Base-by-base conservation (phyloP, 371 early-diverging fungal genomes). In the Catenaria anguillulae region DNA sequence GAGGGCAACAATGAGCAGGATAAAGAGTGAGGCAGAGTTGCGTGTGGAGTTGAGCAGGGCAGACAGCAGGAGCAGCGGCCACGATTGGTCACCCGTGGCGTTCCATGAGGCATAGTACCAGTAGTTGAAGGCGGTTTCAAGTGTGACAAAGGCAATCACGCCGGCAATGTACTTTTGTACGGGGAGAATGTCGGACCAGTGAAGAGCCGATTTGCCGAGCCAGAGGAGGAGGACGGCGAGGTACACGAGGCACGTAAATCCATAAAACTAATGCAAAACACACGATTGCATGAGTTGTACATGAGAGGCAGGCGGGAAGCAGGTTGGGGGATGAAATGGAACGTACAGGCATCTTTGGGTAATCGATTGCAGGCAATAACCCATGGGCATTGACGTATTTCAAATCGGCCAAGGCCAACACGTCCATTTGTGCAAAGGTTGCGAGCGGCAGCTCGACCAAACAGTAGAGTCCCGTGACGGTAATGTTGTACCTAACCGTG, bases 1-100 rank as follows among this genome's bases (percentile, higher is more conserved):
- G 68, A 97, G 81, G 24, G 88, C 82, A 4, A 97, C 95, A 55
- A 97, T 88, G 40, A 95, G 73, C 12, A 97, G 76, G 86, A 97
- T 88, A 63, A 94, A 95, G 70, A 97, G 89, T 2, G 95, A 91
- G 63, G 92, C 71, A 64, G 89, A 89, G 69, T 86, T 92, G 56
- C 96, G 77, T 4, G 84, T 93, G 23, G 95, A 87, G 70, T 90
- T 92, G 43, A 95, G 72, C 52, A 93, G 67, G 17, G 87, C 86
- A 12, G 84, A 84, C 12, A 85, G 58, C 4, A 75, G 75, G 63
- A 84, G 68, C 50, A 85, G 70, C 10, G 75, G 75, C 24, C 23
- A 68, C 63, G 36, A 69, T 60, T 23, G 70, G 60, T 60, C 43
- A 5, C 31, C 62, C 35, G 19, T 26, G 26, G 19, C 46, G 35